These are phyloP conservation scores for Diddensiella santjacobensis DNA, from an alignment of 805 yeast species.

Conservation along the genomic window DNA sequence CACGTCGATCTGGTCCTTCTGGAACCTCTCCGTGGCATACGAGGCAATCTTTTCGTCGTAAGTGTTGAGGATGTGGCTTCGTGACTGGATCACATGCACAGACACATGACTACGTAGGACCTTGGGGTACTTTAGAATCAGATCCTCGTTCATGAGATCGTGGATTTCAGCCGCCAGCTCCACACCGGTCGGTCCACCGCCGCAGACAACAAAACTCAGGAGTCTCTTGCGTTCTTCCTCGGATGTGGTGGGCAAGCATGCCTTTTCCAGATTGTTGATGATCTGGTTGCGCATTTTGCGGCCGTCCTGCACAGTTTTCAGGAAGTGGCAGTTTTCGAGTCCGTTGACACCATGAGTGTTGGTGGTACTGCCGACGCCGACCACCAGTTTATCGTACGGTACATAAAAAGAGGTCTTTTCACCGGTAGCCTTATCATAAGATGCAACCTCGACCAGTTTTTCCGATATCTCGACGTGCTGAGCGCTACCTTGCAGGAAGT, in stretches of 20 bases:
- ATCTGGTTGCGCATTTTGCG: slow-evolving; percentile 52
- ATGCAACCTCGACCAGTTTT: slow-evolving; percentile 53
- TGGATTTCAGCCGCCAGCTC: slow-evolving; percentile 70
- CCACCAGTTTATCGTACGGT: slow-evolving; percentile 66
- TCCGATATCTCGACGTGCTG: slow-evolving; percentile 54
- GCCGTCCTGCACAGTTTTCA: slow-evolving; percentile 68
- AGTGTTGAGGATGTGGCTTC: slow-evolving; percentile 64
- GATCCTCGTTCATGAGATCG: slow-evolving; percentile 63
- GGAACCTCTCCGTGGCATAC: slow-evolving; percentile 61
- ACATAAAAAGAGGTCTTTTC: slow-evolving; percentile 48
- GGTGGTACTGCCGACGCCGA: slow-evolving; percentile 66
- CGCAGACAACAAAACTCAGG: slow-evolving; percentile 63
- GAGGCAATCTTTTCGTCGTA: slow-evolving; percentile 62
- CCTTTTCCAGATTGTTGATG: slow-evolving; percentile 53
- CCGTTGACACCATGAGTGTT: slow-evolving; percentile 72
- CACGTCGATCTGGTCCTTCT: slow-evolving; percentile 59
- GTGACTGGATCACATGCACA: slow-evolving; percentile 66
- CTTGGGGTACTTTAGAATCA: slow-evolving; percentile 53
- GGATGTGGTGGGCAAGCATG: slow-evolving; percentile 61
- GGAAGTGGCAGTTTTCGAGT: slow-evolving; percentile 54
- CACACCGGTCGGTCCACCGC: slow-evolving; percentile 76
- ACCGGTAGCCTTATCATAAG: slow-evolving; percentile 41
- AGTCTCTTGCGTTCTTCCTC: slow-evolving; percentile 60
- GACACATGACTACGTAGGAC: slow-evolving; percentile 59
- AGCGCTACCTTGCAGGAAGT: slow-evolving; percentile 60